Percentiles rank a stretch among this genome's conserved stretches.
Conservation (phyloP, 2,329 filamentous ascomycete genomes). For the Alternaria sp. region DNA sequence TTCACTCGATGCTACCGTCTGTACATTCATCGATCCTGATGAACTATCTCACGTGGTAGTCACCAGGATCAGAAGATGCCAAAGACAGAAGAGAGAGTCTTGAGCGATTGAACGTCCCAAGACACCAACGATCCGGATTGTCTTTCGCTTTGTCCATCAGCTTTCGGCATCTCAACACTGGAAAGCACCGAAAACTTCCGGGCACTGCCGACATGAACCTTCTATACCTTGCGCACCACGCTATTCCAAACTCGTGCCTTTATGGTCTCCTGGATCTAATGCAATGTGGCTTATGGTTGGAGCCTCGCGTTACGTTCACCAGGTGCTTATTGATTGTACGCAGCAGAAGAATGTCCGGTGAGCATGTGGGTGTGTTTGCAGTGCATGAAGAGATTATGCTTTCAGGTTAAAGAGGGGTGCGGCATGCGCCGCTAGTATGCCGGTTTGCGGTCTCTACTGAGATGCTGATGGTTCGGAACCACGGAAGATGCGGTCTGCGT, state of each 20-base stretch:
- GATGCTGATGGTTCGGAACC: constrained; percentile 5
- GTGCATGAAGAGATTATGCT: background rate
- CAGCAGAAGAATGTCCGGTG: background rate
- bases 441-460: background rate
- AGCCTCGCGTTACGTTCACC: background rate
- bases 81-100: background rate
- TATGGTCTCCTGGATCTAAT: background rate
- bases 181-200: constrained; percentile 5
- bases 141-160: background rate
- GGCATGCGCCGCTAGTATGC: constrained; percentile 5
- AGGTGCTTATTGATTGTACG: background rate
- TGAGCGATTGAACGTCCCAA: background rate
- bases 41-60: background rate
- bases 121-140: background rate
- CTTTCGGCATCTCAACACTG: constrained; percentile 2
- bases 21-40: background rate
- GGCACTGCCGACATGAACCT: background rate
- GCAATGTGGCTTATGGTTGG: background rate
- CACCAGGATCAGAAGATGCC: background rate
- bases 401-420: constrained; percentile 5
- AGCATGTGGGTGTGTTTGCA: background rate
- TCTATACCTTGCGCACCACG: background rate
- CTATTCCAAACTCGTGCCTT: background rate
- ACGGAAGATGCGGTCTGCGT: constrained; percentile 5
- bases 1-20: background rate